These are phyloP conservation scores for Cercospora sojina DNA, from an alignment of 2,329 filamentous ascomycete genomes.

Conservation along the genomic window DNA sequence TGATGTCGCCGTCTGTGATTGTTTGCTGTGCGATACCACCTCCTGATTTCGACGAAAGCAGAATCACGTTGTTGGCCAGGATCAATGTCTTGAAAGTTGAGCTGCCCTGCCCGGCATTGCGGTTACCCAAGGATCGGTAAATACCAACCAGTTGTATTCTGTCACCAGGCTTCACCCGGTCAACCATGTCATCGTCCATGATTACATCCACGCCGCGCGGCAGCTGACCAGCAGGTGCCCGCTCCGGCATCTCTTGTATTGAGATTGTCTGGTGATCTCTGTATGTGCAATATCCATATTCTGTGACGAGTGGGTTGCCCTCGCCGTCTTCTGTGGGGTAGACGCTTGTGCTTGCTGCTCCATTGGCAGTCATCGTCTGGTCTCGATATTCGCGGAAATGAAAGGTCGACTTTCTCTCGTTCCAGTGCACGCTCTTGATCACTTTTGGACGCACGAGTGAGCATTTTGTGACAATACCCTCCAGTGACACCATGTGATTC, in stretches of 20 bases:
- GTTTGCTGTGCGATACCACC: conserved; percentile 87
- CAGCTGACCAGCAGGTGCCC: conserved; percentile 90
- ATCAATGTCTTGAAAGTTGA: conserved; percentile 93
- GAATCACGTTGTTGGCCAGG: conserved; percentile 89
- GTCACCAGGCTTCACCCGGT: conserved; percentile 92
- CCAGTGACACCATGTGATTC: conserved; percentile 95
- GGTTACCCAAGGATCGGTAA: conserved; percentile 89
- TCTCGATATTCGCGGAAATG: conserved; percentile 88
- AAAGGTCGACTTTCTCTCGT: conserved; percentile 81
- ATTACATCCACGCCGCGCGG: conserved; percentile 95
- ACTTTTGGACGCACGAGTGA: conserved; percentile 94
- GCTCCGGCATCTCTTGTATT: conserved; percentile 98
- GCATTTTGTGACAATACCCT: conserved; percentile 95
- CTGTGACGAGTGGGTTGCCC: conserved; percentile 87
- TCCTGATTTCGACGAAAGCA: conserved; percentile 92
- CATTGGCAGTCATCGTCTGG: conserved; percentile 91
- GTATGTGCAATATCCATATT: conserved; percentile 95
- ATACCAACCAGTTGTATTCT: conserved; percentile 96
- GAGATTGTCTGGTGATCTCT: conserved; percentile 96
- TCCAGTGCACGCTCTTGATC: conserved; percentile 97
- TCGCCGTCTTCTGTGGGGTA: conserved; percentile 94
- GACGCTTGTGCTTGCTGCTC: conserved; percentile 82
- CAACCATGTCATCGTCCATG: conserved; percentile 92
- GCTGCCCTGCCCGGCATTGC: conserved; percentile 85
- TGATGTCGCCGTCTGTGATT: conserved; percentile 94